Percentiles rank a stretch among this genome's conserved stretches.
These are phyloP conservation scores for Neobulgaria alba DNA, from an alignment of 2,329 filamentous ascomycete genomes.

Conservation along the genomic window DNA sequence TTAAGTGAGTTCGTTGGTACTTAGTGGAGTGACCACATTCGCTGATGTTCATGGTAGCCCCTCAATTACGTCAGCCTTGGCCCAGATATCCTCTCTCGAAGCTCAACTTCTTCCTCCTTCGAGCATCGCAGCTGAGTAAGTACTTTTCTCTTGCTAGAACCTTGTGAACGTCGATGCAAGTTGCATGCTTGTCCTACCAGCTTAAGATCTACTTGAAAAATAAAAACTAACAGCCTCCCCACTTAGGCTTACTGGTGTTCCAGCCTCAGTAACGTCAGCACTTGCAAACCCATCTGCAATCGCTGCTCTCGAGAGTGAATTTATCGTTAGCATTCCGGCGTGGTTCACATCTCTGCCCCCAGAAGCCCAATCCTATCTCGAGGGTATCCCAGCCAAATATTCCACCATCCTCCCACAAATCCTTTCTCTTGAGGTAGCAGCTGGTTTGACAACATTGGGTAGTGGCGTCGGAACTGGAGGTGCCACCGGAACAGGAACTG, in stretches of 20 bases:
- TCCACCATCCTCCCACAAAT: slow-evolving; percentile 3
- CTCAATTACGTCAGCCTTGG: slow-evolving; percentile 3
- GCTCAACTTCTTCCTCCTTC: slow-evolving; percentile 3
- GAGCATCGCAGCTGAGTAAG: slow-evolving; percentile 4
- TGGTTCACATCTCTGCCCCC: slow-evolving; percentile 8
- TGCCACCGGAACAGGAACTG: background rate
- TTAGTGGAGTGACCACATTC: background rate
- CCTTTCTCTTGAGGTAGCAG: slow-evolving; percentile 1
- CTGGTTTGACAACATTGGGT: slow-evolving; percentile 1
- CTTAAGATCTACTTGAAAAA: background rate
- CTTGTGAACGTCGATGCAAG: no score
- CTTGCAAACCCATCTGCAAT: slow-evolving; percentile 6
- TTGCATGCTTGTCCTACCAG: no score
- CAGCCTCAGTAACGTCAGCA: slow-evolving; percentile 4
- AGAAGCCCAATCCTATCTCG: slow-evolving; percentile 6
- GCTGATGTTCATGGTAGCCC: background rate
- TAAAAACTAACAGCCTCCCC: background rate
- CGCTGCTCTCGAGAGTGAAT: background rate
- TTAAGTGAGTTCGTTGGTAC: background rate
- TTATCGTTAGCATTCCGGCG: background rate
- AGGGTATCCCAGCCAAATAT: background rate
- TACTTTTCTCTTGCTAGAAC: background rate
- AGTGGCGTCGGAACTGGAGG: background rate
- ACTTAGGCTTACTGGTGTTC: slow-evolving; percentile 5
- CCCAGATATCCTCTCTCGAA: slow-evolving; percentile 7